Evolutionary conservation across 75 land plant species (phyloP), one percentile per base, ranked within the genome.

Genomic region (Selaginella tamariscina): DNA sequence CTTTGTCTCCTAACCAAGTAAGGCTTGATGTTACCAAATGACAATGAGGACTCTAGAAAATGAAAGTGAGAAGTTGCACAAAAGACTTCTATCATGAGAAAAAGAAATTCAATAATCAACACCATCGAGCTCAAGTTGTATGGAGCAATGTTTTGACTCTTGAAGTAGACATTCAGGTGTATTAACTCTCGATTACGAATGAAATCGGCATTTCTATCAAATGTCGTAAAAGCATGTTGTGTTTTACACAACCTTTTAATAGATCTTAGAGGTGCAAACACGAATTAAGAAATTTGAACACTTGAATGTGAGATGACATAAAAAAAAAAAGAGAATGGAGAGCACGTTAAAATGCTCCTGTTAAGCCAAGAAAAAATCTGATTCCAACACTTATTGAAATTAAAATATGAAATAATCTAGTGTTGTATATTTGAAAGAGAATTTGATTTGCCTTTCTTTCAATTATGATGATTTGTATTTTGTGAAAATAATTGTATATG

Each of bases 171-270:
- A n/a, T n/a, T n/a, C n/a, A 39, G 15, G 49, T 39, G 49, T 39
- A 5, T 39, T 15, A 39, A 39, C 49, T 39, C 49, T 39, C 49
- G 15, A 39, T 15, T 39, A 39, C 49, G 15, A 39, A 39, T 39
- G 49, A 39, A 39, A 15, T 39, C 15, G 49, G 49, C 49, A 39
- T 39, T 39, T 39, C 49, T 39, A 39, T 15, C 49, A 39, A 39
- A 39, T 39, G 49, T 39, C 49, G 15, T 39, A 15, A 39, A 39
- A 39, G 49, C 15, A 39, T 39, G 49, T 39, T 39, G 49, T 39
- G 49, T 39, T 39, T 39, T 39, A 39, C 49, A 39, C 49, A 39
- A 39, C 49, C 49, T 39, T 39, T 39, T 39, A 15, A 39, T 39
- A 39, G 49, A 39, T 39, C 49, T 39, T 39, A 39, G 5, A 39